Evolutionary conservation across 257 asterid genomes (phyloP).

Genomic region (Mentha longifolia): DNA sequence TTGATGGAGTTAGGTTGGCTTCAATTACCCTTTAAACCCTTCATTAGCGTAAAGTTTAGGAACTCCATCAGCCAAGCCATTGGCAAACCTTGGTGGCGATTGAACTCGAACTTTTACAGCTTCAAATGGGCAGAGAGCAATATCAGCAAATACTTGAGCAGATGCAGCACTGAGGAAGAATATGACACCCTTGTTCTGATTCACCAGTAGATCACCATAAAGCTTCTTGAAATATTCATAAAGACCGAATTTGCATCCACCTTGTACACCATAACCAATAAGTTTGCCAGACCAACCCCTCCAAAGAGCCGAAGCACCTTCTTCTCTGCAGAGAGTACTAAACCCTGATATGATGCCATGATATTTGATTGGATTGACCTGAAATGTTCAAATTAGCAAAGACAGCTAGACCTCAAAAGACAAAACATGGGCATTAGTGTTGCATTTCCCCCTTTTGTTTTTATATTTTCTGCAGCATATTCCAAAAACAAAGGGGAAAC

Average conservation of each 20-base stretch:
- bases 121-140: slow-evolving; percentile 82
- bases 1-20: neutral
- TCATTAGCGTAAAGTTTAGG: slow-evolving; percentile 64
- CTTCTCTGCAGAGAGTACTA: slow-evolving; percentile 63
- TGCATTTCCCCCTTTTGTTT: neutral
- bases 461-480: neutral
- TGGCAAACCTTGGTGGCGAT: slow-evolving; percentile 57
- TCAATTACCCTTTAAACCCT: slow-evolving; percentile 61
- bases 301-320: slow-evolving; percentile 70
- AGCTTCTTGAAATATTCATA: slow-evolving; percentile 71
- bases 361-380: slow-evolving; percentile 74
- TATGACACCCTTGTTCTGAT: slow-evolving; percentile 55
- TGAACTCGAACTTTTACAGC: slow-evolving; percentile 81
- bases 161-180: slow-evolving; percentile 80
- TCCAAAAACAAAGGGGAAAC: neutral
- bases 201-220: slow-evolving; percentile 53
- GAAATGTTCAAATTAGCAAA: slow-evolving; percentile 29
- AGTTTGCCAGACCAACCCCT: slow-evolving; percentile 87
- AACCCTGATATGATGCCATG: slow-evolving; percentile 62
- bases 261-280: slow-evolving; percentile 73
- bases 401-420: slow-evolving; percentile 4
- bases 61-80: slow-evolving; percentile 70
- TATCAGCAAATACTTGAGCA: slow-evolving; percentile 79
- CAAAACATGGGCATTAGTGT: neutral
- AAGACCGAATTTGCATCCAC: slow-evolving; percentile 74